Base-by-base conservation (phyloP, 2,329 filamentous ascomycete genomes). In the Pseudogymnoascus sp. region DNA sequence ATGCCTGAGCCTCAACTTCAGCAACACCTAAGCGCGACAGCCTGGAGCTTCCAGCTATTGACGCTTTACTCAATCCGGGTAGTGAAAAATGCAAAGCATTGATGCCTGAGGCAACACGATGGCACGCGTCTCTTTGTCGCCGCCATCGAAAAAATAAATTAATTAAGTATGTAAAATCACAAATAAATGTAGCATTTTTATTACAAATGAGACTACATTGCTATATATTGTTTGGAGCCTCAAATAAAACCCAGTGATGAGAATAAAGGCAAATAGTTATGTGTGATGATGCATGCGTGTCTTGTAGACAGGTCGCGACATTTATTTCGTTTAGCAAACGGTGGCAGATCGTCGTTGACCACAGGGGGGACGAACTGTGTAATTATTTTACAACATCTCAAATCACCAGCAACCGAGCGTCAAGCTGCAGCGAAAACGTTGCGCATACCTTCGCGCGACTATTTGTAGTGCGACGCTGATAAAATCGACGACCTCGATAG, bases 1-100 rank as follows among this genome's bases (percentile, higher is more conserved):
- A 55, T 55, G 49, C 49, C 49, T 55, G 49, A 55, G 49, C 49
- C 49, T 55, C 49, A 55, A 55, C 49, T 55, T 55, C 49, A 55
- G 45, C 45, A 55, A 55, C 45, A 55, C 49, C 49, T 55, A 55
- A 55, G 29, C 49, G 49, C 49, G 49, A 55, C 49, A 55, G 49
- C 49, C 49, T 55, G 49, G 49, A 55, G 49, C 49, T 55, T 21
- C 49, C 29, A 55, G 49, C 49, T 55, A 35, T 33, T 35, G 16
- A 8, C 49, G 49, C 49, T 55, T 55, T 21, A 21, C 49, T 26
- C 12, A 55, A 55, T 21, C 29, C 49, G 49, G 49, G 16, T 55
- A 55, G 49, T 21, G 29, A 21, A 55, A 55, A 55, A 55, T 35
- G 49, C 49, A 55, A 55, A 55, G 49, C 49, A 55, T 2, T 35